Evolutionary conservation across 1,284 basidiomycete species (phyloP).

Genomic region (Ustilago lituana): DNA sequence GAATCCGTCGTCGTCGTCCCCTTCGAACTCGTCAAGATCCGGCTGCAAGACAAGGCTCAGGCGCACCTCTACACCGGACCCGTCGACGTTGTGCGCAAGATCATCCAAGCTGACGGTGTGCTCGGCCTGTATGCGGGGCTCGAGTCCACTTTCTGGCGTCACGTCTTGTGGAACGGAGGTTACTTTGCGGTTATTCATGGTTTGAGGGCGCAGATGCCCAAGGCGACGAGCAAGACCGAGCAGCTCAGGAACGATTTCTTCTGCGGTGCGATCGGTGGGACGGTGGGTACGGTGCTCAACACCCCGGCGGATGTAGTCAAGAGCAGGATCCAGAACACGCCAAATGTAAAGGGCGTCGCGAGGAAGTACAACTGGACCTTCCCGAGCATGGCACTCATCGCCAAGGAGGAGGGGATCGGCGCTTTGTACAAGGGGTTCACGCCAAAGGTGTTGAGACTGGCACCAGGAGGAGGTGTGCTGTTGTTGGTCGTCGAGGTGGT

Average conservation of each 20-base stretch:
- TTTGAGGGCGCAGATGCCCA: conserved; percentile 81
- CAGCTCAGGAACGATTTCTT: conserved; percentile 90
- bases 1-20: conserved; percentile 95
- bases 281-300: conserved; percentile 80
- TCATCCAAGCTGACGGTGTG: conserved; percentile 85
- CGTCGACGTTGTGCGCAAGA: conserved; percentile 91
- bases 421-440: conserved; percentile 95
- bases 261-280: conserved; percentile 88
- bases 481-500: conserved; percentile 72
- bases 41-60: conserved; percentile 85
- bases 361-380: conserved; percentile 88
- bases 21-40: conserved; percentile 95
- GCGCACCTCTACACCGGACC: conserved; percentile 87
- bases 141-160: conserved; percentile 59
- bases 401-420: conserved; percentile 85
- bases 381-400: conserved; percentile 76
- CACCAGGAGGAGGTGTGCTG: conserved; percentile 93
- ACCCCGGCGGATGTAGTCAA: conserved; percentile 92
- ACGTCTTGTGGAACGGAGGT: conserved; percentile 73
- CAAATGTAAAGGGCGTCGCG: conserved; percentile 68
- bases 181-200: conserved; percentile 78
- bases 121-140: conserved; percentile 77
- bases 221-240: conserved; percentile 74
- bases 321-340: conserved; percentile 86
- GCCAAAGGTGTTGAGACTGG: conserved; percentile 75